Evolutionary conservation across 352 stramenopile species (phyloP), one percentile per base, ranked within the genome.

Genomic region (Globisporangium canariense): DNA sequence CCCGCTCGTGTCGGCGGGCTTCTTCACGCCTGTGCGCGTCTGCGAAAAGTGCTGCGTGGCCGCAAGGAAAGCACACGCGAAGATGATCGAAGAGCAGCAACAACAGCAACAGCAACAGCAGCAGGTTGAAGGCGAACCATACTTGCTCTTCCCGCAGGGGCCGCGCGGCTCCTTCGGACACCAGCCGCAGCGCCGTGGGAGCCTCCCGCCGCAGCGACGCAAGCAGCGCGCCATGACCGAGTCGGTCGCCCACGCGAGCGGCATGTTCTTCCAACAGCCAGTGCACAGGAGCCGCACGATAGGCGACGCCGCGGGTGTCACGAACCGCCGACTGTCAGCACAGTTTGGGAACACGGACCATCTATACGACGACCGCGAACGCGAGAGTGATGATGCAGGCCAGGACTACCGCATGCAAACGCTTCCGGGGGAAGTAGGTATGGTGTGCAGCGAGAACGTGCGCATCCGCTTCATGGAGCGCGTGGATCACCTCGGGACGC

Each of bases 1-100:
- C 64, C 80, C 87, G 25, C 65, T 96, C 30, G 75, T 91, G 1
- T 71, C 79, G 2, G 79, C 83, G 0, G 83, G 80, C 2, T 90
- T 92, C 69, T 75, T 81, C 58, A 79, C 77, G 5, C 86, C 86
- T 13, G 86, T 94, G 8, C 71, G 86, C 13, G 86, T 95, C n/a
- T 95, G 86, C 59, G 81, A 81, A 22, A 91, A 90, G 58, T 95
- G 86, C 67, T 89, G 72, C 18, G 67, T 87, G 9, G 86, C 84
- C 1, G 84, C 84, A 18, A 87, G 84, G 58, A 85, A 81, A 34
- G 83, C 83, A 2, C 85, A 93, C 52, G 79, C 78, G 0, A 77
- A 81, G 34, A 84, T 92, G 72, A 74, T 93, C 4, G 78, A 86
- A 13, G 83, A 91, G 32, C 71, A 79, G 62, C 68, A 71, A 34